These are phyloP conservation scores for Stipa capillata DNA, from an alignment of 176 grass and related monocot species.

Conservation along the genomic window DNA sequence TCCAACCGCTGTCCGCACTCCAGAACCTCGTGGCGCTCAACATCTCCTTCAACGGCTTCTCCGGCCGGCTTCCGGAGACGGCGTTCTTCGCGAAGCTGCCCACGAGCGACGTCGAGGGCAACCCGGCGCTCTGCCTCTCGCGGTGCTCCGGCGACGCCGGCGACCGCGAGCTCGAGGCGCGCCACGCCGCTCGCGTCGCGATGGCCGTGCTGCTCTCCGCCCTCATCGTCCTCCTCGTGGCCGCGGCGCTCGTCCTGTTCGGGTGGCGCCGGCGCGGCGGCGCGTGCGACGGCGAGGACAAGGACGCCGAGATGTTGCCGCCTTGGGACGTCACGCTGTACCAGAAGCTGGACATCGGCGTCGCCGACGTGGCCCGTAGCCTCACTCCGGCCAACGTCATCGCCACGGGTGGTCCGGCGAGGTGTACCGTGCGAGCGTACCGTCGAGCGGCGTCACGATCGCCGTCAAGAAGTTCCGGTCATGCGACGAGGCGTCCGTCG, in stretches of 20 bases:
- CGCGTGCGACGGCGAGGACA: slow-evolving; percentile 16
- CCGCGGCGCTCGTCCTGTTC: slow-evolving; percentile 25
- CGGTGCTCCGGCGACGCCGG: slow-evolving; percentile 37
- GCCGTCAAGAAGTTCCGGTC: slow-evolving; percentile 79
- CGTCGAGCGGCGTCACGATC: slow-evolving; percentile 31
- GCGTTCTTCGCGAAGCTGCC: slow-evolving; percentile 80
- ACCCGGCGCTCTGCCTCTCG: slow-evolving; percentile 64
- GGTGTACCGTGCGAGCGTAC: slow-evolving; percentile 59
- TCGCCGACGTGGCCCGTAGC: slow-evolving; percentile 48
- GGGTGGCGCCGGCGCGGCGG: slow-evolving; percentile 21
- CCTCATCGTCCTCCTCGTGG: slow-evolving; percentile 31
- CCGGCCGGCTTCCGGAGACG: slow-evolving; percentile 42
- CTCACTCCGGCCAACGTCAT: slow-evolving; percentile 63
- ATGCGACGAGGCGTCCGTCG: slow-evolving; percentile 44
- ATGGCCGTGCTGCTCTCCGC: slow-evolving; percentile 64
- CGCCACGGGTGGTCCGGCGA: slow-evolving; percentile 59
- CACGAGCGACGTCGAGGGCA: slow-evolving; percentile 68
- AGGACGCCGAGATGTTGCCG: slow-evolving; percentile 54
- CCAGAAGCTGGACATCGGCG: slow-evolving; percentile 77
- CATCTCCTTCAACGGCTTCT: slow-evolving; percentile 49
- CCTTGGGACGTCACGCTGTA: slow-evolving; percentile 86
- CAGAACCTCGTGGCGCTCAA: slow-evolving; percentile 62
- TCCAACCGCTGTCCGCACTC: slow-evolving; percentile 29
- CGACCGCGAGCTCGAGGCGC: slow-evolving; percentile 17
- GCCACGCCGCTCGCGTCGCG: slow-evolving; percentile 32